Evolutionary conservation across 441 rosid genomes (phyloP), one percentile per base, ranked within the genome.

Genomic region (Croton laevigatus): DNA sequence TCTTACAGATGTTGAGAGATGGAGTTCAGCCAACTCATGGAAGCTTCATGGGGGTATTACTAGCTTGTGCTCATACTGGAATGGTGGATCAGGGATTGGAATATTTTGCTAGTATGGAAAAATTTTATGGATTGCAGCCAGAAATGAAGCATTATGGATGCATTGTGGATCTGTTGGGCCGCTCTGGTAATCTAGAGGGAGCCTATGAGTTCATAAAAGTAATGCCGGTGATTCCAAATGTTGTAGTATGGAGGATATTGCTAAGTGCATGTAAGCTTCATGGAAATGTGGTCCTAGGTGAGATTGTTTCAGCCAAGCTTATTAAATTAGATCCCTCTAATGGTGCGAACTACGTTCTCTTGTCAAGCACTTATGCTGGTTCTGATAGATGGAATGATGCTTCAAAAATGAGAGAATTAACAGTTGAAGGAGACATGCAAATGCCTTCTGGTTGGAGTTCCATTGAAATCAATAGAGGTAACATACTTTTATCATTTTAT

Each of bases 321-420:
- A 79, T 88, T 36, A 79, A 78, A 32, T 12, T 81, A 71, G 90
- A 86, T 61, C 87, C 90, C 11, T 70, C 84, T 67, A 77, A 87
- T 42, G 83, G 86, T 73, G 90, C 88, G 68, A 82, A 85, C 60
- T 88, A 84, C 78, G 88, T 85, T 65, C 83, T 85, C 69, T 77
- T 90, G 69, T 92, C 97, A 36, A 87, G 77, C 65, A 74, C 89
- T 51, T 90, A 86, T 62, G 90, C 96, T 45, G 79, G 81, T 68
- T 84, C 87, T 32, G 78, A 84, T 66, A 82, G 89, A 80, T 92
- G 93, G 93, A 81, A 73, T 51, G 89, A 86, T 74, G 93, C 87
- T 19, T 75, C 79, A 46, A 71, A 66, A 76, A 68, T 85, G 37
- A 84, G 94, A 79, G 79, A 79, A 63, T 69, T 80, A 69, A 86